Evolutionary conservation across 768 basidiomycete species (phyloP).

Genomic region (Rhodotorula kratochvilovae): DNA sequence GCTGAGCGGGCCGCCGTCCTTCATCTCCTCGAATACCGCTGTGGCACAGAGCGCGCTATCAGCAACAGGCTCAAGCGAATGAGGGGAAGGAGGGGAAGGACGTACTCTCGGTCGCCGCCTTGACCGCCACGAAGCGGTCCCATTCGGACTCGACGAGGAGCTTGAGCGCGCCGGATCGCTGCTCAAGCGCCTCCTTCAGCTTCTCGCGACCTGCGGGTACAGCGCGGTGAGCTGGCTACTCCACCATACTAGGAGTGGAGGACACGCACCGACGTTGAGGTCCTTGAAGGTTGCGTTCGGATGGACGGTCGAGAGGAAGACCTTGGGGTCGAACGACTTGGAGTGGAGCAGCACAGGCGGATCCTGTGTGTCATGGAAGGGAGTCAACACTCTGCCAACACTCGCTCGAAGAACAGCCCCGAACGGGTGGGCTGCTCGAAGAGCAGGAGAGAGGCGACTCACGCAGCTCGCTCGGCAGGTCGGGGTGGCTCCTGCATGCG

Average conservation of each 20-base stretch:
- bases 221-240: background rate
- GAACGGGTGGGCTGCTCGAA: no score
- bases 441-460: constrained; percentile 15
- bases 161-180: constrained; percentile 87
- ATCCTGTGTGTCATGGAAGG: constrained; percentile 50
- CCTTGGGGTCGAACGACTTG: constrained; percentile 93
- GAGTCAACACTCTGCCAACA: background rate
- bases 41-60: background rate
- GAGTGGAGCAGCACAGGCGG: constrained; percentile 77
- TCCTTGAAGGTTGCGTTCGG: constrained; percentile 94
- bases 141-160: constrained; percentile 96
- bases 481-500: constrained; percentile 54
- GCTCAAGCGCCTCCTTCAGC: constrained; percentile 64
- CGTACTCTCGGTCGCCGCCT: constrained; percentile 88
- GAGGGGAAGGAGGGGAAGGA: background rate
- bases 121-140: constrained; percentile 94
- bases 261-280: constrained; percentile 64
- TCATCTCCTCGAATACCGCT: constrained; percentile 92
- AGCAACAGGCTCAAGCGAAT: background rate
- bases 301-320: constrained; percentile 82
- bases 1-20: constrained; percentile 68
- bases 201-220: constrained; percentile 7
- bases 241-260: rapidly evolving
- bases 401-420: no score
- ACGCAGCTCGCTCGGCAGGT: constrained; percentile 61